Percentiles rank a stretch among this genome's conserved stretches.
Conservation (phyloP, 805 yeast genomes). For the Yarrowia sp. region DNA sequence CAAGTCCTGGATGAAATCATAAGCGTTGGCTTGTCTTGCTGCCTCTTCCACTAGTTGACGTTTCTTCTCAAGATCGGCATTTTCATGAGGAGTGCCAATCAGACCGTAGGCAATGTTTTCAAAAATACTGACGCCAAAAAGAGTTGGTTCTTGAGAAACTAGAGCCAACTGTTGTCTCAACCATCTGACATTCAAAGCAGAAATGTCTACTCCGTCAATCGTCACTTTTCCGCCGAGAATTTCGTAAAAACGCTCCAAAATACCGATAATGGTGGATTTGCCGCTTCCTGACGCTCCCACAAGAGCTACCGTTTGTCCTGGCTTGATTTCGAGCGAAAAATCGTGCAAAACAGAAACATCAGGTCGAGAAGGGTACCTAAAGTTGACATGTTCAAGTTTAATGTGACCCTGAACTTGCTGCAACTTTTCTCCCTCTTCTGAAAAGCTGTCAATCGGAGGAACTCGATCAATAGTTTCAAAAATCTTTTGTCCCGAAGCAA, state of each 20-base stretch:
- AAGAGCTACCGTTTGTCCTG: constrained; percentile 87
- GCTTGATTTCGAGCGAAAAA: constrained; percentile 73
- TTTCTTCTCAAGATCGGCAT: constrained; percentile 41
- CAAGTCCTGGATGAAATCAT: constrained; percentile 48
- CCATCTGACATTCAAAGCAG: constrained; percentile 66
- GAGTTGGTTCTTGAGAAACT: constrained; percentile 94
- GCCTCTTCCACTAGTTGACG: constrained; percentile 41
- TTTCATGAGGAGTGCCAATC: constrained; percentile 64
- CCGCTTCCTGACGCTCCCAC: constrained; percentile 97
- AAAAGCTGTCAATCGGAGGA: constrained; percentile 40
- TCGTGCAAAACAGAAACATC: constrained; percentile 78
- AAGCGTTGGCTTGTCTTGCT: constrained; percentile 41
- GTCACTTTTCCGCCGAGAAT: constrained; percentile 67
- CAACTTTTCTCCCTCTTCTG: constrained; percentile 39
- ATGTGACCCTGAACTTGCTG: constrained; percentile 56
- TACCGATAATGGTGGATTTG: constrained; percentile 80
- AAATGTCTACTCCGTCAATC: constrained; percentile 81
- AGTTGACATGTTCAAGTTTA: constrained; percentile 73
- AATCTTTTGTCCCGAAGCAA: constrained; percentile 43
- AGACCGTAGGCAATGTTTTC: constrained; percentile 89
- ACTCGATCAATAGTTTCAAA: constrained; percentile 45
- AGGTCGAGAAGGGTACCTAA: constrained; percentile 76
- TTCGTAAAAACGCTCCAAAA: constrained; percentile 86
- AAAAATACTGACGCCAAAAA: constrained; percentile 80
- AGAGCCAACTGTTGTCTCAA: constrained; percentile 75